Base-by-base conservation (phyloP, 305 asterid genomes). In the Fraxinus dipetala region DNA sequence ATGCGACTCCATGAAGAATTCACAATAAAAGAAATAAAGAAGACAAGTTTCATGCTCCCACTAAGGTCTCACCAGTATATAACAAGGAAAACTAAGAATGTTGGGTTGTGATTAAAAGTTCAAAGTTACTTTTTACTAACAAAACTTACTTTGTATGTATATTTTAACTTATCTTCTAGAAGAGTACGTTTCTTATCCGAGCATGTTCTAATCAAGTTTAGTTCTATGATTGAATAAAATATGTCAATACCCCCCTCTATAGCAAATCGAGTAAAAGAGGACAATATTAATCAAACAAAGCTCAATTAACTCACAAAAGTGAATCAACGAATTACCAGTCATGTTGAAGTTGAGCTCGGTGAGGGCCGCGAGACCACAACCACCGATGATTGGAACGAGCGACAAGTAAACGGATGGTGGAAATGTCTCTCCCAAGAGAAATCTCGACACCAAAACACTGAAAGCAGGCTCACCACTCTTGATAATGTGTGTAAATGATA, bases 381-480 rank as follows among this genome's bases (percentile, higher is more conserved):
- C 98, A 32, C 97, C 97, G n/a, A 95, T 93, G 77, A 95, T 95
- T 10, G 98, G 98, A 32, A 95, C 9, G 13, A 95, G 97, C 0
- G 99, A 95, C 79, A 93, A 79, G 87, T 95, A 95, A 38, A 95
- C 98, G 0, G 90, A 72, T 0, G 88, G 77, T 4, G 99, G 97
- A 80, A 95, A 95, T 1, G 92, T 74, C 87, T 95, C 99, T n/a
- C 99, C 99, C 83, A 93, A 73, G 79, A 93, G 74, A 88, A 93
- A 91, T 79, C 90, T 93, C 22, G 97, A 93, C 70, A 95, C 98
- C 84, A 95, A 84, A 67, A 95, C 98, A 84, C 95, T 95, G 79
- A 95, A 95, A 82, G 98, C 98, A 43, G 99, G 99, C 80, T 95
- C 97, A 22, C 95, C 94, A 83, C 98, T 95, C 88, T 95, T 95